Evolutionary conservation across 2,329 filamentous ascomycete genomes (phyloP).

Genomic region (Fusarium protoensiforme): DNA sequence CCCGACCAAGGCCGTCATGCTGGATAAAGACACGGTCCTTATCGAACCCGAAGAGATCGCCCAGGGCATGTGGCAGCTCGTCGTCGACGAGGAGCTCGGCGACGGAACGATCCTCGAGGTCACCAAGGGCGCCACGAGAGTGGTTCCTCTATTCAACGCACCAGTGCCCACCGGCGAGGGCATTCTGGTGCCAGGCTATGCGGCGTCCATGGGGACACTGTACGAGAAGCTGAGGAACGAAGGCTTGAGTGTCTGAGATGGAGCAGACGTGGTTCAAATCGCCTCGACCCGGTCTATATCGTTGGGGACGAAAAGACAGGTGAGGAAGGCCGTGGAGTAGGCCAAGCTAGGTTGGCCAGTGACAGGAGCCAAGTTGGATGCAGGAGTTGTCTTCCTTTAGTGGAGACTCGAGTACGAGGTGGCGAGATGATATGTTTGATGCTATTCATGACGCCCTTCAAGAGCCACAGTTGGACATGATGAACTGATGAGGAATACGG

Average conservation of each 20-base stretch:
- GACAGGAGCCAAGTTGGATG: background rate
- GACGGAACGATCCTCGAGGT: slow-evolving; percentile 50
- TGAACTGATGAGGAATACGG: background rate
- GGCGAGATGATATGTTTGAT: background rate
- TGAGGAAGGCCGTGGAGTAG: background rate
- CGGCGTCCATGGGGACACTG: slow-evolving; percentile 34
- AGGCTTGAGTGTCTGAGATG: slow-evolving; percentile 37
- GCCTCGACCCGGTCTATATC: background rate
- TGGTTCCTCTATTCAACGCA: slow-evolving; percentile 44
- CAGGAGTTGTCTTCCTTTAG: background rate
- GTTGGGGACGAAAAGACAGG: background rate
- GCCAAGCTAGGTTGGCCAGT: slow-evolving; percentile 10
- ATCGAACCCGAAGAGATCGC: slow-evolving; percentile 47
- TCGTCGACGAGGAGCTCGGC: slow-evolving; percentile 40
- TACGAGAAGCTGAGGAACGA: slow-evolving; percentile 34
- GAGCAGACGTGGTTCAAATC: background rate
- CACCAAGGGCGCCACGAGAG: slow-evolving; percentile 37
- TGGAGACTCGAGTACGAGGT: background rate
- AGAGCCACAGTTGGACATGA: background rate
- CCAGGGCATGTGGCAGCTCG: slow-evolving; percentile 45
- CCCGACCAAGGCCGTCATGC: slow-evolving; percentile 43
- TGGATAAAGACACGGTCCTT: slow-evolving; percentile 41
- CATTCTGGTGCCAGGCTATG: slow-evolving; percentile 37
- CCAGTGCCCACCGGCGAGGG: slow-evolving; percentile 39
- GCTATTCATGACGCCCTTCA: background rate